phyloP scores from a whole-genome alignment of 345 rosid genomes.

The Salix exigua region DNA sequence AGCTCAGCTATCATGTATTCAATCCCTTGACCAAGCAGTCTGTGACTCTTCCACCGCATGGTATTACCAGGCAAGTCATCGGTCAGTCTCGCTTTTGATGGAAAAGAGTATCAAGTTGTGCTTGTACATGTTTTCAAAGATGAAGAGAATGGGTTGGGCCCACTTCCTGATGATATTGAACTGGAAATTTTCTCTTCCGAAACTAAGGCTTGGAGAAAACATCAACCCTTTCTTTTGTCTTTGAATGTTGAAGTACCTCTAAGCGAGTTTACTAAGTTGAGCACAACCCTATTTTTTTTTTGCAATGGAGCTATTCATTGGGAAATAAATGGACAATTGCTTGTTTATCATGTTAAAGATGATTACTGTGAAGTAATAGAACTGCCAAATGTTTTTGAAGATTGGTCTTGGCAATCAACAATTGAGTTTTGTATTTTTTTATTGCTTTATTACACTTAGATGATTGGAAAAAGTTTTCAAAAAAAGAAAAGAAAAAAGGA shows the following conservation, averaged over 20 bases:
- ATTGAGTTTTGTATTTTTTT: background rate
- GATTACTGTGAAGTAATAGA: slow-evolving; percentile 3
- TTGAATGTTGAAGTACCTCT: background rate
- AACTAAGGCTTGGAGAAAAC: slow-evolving; percentile 16
- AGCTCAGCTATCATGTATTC: slow-evolving; percentile 11
- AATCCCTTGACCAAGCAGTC: background rate
- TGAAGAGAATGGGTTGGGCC: background rate
- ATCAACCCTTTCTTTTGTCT: background rate
- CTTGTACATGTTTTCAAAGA: background rate
- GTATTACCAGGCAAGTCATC: background rate
- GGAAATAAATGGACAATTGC: slow-evolving; percentile 15
- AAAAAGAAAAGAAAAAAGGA: background rate
- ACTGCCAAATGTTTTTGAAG: slow-evolving; percentile 1
- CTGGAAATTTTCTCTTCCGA: slow-evolving; percentile 17
- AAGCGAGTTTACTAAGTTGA: background rate
- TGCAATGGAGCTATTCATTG: slow-evolving; percentile 19
- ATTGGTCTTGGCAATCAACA: slow-evolving; percentile 10
- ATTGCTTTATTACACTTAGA: too few species aligned
- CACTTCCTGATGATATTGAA: background rate
- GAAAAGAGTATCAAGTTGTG: slow-evolving; percentile 8
- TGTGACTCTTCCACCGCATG: slow-evolving; percentile 8
- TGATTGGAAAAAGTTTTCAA: too few species aligned
- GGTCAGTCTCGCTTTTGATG: slow-evolving; percentile 14
- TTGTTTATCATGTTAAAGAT: slow-evolving; percentile 7
- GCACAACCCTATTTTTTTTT: background rate